Conservation (phyloP, 1,284 basidiomycete genomes). For the Stereum hirsutum region DNA sequence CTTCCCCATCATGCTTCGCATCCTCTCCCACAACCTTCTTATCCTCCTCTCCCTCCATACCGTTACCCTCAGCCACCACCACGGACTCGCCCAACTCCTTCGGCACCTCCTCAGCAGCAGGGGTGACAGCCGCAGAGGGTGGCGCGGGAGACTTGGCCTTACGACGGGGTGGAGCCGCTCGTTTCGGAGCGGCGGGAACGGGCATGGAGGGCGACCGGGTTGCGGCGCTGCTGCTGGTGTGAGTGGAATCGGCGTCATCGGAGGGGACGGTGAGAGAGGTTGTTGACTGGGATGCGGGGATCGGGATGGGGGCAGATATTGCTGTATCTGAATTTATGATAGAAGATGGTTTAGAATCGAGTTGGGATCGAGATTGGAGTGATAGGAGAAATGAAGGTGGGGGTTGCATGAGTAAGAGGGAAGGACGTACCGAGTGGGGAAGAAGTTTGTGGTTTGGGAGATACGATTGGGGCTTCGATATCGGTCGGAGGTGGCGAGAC, state of each 20-base stretch:
- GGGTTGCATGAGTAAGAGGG: background rate
- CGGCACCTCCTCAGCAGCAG: constrained; percentile 11
- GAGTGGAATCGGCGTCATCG: constrained; percentile 9
- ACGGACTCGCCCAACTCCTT: too few relatives aligned
- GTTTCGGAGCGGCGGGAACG: constrained; percentile 58
- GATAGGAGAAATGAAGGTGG: too few relatives aligned
- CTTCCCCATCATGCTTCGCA: too few relatives aligned
- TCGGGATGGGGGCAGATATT: constrained; percentile 6
- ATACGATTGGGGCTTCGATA: background rate
- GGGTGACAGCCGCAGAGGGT: constrained; percentile 10
- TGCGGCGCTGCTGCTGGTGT: background rate
- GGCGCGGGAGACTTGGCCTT: constrained; percentile 36
- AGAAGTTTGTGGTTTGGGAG: background rate
- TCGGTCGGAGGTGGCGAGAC: background rate
- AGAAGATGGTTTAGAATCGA: too few relatives aligned
- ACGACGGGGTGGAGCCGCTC: constrained; percentile 59
- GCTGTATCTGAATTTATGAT: background rate
- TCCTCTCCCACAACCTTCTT: too few relatives aligned
- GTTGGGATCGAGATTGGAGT: too few relatives aligned
- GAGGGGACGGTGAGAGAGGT: constrained; percentile 18
- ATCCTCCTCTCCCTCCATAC: too few relatives aligned
- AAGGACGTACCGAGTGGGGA: background rate
- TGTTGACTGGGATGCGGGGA: constrained; percentile 1
- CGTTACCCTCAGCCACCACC: too few relatives aligned
- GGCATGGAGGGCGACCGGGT: constrained; percentile 48